A percentile compares a stretch with the other conserved stretches of the same genome.
phyloP scores from a whole-genome alignment of 257 asterid genomes.

The Nicotiana knightiana region DNA sequence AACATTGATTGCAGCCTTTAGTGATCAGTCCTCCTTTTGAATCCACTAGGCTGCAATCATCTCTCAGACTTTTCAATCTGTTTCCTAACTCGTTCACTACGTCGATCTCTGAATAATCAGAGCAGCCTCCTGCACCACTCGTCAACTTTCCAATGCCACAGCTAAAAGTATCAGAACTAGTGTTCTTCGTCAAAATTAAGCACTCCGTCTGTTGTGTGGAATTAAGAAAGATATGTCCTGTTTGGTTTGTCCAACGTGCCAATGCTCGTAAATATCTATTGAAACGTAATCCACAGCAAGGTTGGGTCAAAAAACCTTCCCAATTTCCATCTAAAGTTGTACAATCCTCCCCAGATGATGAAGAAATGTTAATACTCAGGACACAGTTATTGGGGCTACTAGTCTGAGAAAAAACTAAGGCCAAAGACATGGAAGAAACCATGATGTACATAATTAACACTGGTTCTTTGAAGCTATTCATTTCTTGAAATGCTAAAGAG shows the following conservation, averaged over 20 bases:
- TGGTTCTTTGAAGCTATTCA: slow-evolving; percentile 14
- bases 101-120: slow-evolving; percentile 40
- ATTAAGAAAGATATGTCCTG: slow-evolving; percentile 40
- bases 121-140: slow-evolving; percentile 57
- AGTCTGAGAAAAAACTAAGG: slow-evolving; percentile 9
- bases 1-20: slow-evolving; percentile 39
- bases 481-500: slow-evolving; percentile 11
- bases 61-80: slow-evolving; percentile 23
- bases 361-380: slow-evolving; percentile 23
- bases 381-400: slow-evolving; percentile 26
- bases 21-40: slow-evolving; percentile 14
- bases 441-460: background rate
- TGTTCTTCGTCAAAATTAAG: slow-evolving; percentile 15
- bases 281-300: slow-evolving; percentile 29
- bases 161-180: background rate
- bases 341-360: slow-evolving; percentile 23
- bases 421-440: background rate
- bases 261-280: slow-evolving; percentile 37
- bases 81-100: slow-evolving; percentile 30
- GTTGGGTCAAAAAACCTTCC: slow-evolving; percentile 42
- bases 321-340: slow-evolving; percentile 23
- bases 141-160: slow-evolving; percentile 60
- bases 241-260: slow-evolving; percentile 36
- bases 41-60: slow-evolving; percentile 37
- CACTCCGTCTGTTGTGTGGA: slow-evolving; percentile 37